Evolutionary conservation across 441 rosid species (phyloP), one percentile per base, ranked within the genome.

Genomic region (Croton setiger): DNA sequence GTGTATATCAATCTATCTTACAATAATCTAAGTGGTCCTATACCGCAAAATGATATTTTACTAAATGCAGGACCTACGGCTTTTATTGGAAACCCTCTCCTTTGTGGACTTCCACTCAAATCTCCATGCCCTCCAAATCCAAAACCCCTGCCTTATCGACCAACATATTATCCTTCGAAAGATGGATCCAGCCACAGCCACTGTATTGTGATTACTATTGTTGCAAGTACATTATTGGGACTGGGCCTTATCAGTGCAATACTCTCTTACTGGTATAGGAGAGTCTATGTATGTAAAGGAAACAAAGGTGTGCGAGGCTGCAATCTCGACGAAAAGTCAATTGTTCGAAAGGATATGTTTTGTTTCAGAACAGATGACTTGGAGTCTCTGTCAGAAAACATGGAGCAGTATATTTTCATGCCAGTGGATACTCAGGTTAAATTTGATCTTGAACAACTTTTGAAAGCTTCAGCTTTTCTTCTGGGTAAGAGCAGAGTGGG

Each of bases 401-500:
- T 69, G 89, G 80, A 90, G 76, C 95, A 87, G 70, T 85, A 84
- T 44, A 91, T 86, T 72, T 88, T 95, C 33, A 78, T 87, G 43
- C 79, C 92, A 0, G 68, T 92, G 45, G 94, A 88, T 68, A 39
- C 88, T 35, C 90, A 83, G 60, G 86, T 88, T 64, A 84, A 80
- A 61, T 95, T 92, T 52, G 91, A 92, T 84, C 80, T 94, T 15
- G 96, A 90, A 63, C 94, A 90, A 75, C 85, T 94, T 72, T 88
- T 94, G 48, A 94, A 90, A 80, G 99, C 99, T 27, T 87, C 98
- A 0, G 98, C 98, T 66, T 94, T 94, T 74, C 96, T 94, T 61
- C 74, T 94, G 2, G 97, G 98, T 7, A 94, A 87, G 84, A 88
- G 92, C 51, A 89, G 94, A 71, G 83, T 81, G 9, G 98, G 97